Conservation (phyloP, 208 protist species). For the Leishmania lainsoni region DNA sequence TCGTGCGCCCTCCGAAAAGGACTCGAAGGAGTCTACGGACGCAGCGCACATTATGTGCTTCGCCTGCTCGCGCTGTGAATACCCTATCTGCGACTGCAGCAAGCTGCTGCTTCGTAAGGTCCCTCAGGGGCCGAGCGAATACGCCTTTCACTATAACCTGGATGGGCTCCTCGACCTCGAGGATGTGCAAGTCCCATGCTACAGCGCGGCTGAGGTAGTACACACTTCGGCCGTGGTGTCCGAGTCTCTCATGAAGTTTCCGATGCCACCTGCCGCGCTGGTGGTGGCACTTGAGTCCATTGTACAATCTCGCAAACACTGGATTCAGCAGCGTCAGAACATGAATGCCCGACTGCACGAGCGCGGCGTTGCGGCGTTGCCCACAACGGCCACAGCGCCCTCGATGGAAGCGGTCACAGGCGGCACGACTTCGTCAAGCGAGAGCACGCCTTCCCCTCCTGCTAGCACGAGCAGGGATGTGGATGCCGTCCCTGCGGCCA, state of each 20-base stretch:
- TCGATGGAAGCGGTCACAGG: background rate
- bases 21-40: background rate
- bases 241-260: constrained; percentile 52
- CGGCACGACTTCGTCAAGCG: background rate
- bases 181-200: constrained; percentile 70
- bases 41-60: constrained; percentile 52
- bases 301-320: constrained; percentile 51
- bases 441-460: constrained; percentile 4
- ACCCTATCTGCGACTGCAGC: constrained; percentile 64
- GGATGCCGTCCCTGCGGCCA: background rate
- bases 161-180: constrained; percentile 78
- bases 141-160: constrained; percentile 77
- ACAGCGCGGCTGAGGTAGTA: constrained; percentile 65
- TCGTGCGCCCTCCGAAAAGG: background rate
- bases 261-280: constrained; percentile 56
- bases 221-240: constrained; percentile 59
- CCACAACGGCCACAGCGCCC: background rate
- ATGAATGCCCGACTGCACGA: constrained; percentile 15
- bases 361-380: constrained; percentile 5
- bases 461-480: constrained; percentile 1
- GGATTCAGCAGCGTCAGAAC: constrained; percentile 32
- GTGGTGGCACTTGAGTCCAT: constrained; percentile 67
- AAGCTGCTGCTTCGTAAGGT: constrained; percentile 52
- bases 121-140: constrained; percentile 48
- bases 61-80: constrained; percentile 77